Conservation (phyloP, 768 basidiomycete genomes). For the Suillus subaureus region DNA sequence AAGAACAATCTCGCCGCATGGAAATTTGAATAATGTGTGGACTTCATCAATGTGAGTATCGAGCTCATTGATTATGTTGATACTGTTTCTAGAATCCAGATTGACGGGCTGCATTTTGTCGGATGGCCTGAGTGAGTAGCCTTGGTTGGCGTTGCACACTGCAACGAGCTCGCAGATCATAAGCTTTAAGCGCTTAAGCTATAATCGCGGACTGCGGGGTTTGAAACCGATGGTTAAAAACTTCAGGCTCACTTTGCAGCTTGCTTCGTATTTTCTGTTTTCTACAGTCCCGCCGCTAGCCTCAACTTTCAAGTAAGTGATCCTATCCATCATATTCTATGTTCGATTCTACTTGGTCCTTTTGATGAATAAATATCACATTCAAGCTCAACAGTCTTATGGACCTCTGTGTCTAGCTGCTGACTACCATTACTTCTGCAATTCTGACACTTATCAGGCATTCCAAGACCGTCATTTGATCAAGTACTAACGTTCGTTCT, state of each 20-base stretch:
- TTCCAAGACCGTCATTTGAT: not conserved
- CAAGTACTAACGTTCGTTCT: not conserved
- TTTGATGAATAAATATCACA: slow-evolving; percentile 44
- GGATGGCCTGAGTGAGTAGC: too few species aligned
- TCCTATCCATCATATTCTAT: not conserved
- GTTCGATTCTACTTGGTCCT: not conserved
- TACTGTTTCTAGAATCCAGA: too few species aligned
- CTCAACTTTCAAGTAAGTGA: not conserved
- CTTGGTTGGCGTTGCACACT: too few species aligned
- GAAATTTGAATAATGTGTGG: not conserved
- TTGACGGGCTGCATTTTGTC: too few species aligned
- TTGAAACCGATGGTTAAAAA: not conserved
- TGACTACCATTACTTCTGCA: slow-evolving; percentile 43
- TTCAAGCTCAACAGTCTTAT: slow-evolving; percentile 55
- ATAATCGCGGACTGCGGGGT: not conserved
- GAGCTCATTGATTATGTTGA: too few species aligned
- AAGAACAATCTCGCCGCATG: not conserved
- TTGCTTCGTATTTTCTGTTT: too few species aligned
- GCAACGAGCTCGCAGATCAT: too few species aligned
- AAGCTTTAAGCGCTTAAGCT: not conserved
- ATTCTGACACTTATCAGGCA: slow-evolving; percentile 38
- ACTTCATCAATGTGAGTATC: not conserved
- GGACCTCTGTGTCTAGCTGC: slow-evolving; percentile 40
- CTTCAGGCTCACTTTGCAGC: too few species aligned
- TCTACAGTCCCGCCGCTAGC: not conserved